These are phyloP conservation scores for Barbatosphaeria neglecta DNA, from an alignment of 495 filamentous ascomycete genomes.

Conservation along the genomic window DNA sequence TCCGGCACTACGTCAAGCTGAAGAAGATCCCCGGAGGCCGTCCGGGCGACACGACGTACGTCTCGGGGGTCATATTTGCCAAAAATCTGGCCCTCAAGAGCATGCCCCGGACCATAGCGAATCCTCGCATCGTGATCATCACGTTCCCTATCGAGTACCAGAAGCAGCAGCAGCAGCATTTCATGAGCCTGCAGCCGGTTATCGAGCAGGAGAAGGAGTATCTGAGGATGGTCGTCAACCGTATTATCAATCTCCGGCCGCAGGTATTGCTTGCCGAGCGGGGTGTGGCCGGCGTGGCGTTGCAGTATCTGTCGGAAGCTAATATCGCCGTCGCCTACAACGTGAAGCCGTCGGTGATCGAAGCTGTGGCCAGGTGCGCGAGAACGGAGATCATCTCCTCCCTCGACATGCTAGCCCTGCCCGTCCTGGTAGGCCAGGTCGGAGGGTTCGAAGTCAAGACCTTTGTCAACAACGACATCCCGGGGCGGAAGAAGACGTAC, in stretches of 20 bases:
- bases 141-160: conserved; percentile 96
- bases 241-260: conserved; percentile 78
- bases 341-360: conserved; percentile 89
- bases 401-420: conserved; percentile 82
- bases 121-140: conserved; percentile 83
- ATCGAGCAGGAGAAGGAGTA: conserved; percentile 96
- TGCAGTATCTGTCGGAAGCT: conserved; percentile 76
- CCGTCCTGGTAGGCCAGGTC: conserved; percentile 68
- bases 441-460: conserved; percentile 90
- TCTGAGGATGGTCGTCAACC: conserved; percentile 78
- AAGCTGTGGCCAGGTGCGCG: conserved; percentile 83
- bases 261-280: conserved; percentile 80
- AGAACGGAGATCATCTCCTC: conserved; percentile 89
- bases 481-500: conserved; percentile 78
- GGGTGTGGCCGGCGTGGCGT: conserved; percentile 78
- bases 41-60: conserved; percentile 84
- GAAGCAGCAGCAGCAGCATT: conserved; percentile 78
- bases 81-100: conserved; percentile 93
- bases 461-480: conserved; percentile 64
- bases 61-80: conserved; percentile 91
- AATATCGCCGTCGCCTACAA: conserved; percentile 90
- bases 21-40: conserved; percentile 89
- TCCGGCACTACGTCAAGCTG: conserved; percentile 95
- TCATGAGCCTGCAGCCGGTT: conserved; percentile 96
- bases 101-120: conserved; percentile 77